Conservation (phyloP, 1,284 basidiomycete species). For the Sanghuangporus baumii region DNA sequence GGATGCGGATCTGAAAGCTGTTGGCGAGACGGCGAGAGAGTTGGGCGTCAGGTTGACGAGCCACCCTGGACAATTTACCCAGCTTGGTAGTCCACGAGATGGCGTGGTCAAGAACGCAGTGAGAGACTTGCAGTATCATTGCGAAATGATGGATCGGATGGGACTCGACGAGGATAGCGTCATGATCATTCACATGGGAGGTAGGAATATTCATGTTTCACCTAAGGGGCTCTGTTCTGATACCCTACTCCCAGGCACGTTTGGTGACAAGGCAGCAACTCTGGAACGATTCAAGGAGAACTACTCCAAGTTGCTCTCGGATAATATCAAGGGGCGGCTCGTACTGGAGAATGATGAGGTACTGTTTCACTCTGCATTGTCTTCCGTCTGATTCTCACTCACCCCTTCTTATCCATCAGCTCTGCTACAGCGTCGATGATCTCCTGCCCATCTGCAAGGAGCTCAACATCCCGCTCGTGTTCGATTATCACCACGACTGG, state of each 20-base stretch:
- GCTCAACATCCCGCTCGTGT: slow-evolving; percentile 73
- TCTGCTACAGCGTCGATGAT: slow-evolving; percentile 86
- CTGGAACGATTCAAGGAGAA: slow-evolving; percentile 71
- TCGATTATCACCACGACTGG: slow-evolving; percentile 77
- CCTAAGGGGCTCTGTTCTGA: neutral
- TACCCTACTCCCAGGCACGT: slow-evolving; percentile 44
- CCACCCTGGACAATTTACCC: slow-evolving; percentile 87
- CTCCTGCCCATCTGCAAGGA: slow-evolving; percentile 80
- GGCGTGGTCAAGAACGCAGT: slow-evolving; percentile 72
- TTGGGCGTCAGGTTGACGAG: slow-evolving; percentile 80
- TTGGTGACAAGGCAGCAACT: slow-evolving; percentile 71
- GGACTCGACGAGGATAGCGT: slow-evolving; percentile 70
- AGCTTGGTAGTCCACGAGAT: slow-evolving; percentile 73
- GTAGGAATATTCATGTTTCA: slow-evolving; percentile 32
- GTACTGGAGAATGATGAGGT: slow-evolving; percentile 93
- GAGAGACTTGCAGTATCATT: slow-evolving; percentile 79
- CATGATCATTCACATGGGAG: slow-evolving; percentile 71
- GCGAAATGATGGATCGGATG: slow-evolving; percentile 83
- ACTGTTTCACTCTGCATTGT: neutral
- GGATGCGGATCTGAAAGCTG: slow-evolving; percentile 43
- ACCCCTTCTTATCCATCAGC: slow-evolving; percentile 32
- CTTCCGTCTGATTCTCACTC: neutral
- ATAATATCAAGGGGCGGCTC: slow-evolving; percentile 63
- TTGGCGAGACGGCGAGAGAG: slow-evolving; percentile 70
- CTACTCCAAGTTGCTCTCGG: slow-evolving; percentile 51